Conservation (phyloP, 2,329 filamentous ascomycete genomes). For the Grosmannia huntii region DNA sequence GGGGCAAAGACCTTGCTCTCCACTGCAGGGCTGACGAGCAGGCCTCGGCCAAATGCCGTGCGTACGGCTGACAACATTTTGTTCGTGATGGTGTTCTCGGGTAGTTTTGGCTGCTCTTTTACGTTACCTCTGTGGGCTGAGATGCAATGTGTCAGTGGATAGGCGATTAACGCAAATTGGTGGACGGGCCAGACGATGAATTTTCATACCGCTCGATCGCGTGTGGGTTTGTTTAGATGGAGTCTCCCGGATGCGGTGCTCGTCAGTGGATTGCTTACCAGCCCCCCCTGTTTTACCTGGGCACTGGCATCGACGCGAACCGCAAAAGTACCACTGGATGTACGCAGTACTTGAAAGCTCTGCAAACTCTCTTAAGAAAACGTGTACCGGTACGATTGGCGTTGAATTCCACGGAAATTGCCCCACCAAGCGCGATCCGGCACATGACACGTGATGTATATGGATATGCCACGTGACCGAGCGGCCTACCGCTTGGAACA, state of each 20-base stretch:
- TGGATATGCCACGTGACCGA: neutral
- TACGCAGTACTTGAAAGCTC: neutral
- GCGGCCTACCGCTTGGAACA: neutral
- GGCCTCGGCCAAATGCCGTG: slow-evolving; percentile 2
- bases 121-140: neutral
- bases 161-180: neutral
- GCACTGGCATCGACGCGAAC: neutral
- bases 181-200: neutral
- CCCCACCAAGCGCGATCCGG: neutral
- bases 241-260: neutral
- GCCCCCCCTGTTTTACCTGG: neutral
- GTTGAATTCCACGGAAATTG: neutral
- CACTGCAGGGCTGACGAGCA: neutral
- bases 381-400: neutral
- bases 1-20: neutral
- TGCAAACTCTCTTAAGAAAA: neutral
- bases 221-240: neutral
- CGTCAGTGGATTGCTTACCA: neutral
- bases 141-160: neutral
- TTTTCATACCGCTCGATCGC: slow-evolving; percentile 1
- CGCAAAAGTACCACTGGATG: neutral
- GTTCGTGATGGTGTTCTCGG: neutral
- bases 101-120: neutral
- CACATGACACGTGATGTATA: neutral
- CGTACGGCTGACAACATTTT: slow-evolving; percentile 11